Base-by-base conservation (phyloP, 23 red algal genomes). In the Pyropia haitanensis region DNA sequence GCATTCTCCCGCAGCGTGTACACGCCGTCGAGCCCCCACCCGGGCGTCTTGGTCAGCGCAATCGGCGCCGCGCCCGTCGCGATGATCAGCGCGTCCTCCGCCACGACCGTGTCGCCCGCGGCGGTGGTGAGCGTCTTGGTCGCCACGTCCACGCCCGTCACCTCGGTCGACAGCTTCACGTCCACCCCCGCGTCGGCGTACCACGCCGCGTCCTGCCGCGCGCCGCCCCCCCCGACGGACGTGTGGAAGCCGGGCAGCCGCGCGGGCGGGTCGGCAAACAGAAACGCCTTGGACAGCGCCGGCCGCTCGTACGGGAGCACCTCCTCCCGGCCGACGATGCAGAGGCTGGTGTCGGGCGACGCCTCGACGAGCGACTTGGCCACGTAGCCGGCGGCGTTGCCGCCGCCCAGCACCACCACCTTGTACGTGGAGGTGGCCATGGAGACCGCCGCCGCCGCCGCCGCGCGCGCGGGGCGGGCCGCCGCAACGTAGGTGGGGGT, bases 181-280 rank as follows among this genome's bases (percentile, higher is more conserved):
- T 75, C 73, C 24, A 98, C 72, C 10, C 94, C 94, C 53, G 86
- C 30, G 15, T 90, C 66, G 12, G 21, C 60, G 66, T 98, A 98
- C 85, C 85, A 98, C 23, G 91, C 85, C 44, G 85, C 86, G 22
- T 64, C 17, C 68, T 91, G 88, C 3, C 85, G 78, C 44, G 72
- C 94, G 60, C 94, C 94, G n/a, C 94, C 94, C 1, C 68, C 81
- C 30, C 85, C 94, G 0, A 98, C 94, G 59, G 86, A 98, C 14
- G 94, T 98, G 61, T 98, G 94, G 70, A 98, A 98, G 54, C 65
- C 94, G 1, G 94, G 94, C 62, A 98, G 56, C 17, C 94, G 72
- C 18, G 76, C 85, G 13, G 76, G 77, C 18, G 78, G 61, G 72
- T 83, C 77, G 52, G 78, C 77, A 55, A 88, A 67, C 26, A 98